Percentiles rank a stretch among this genome's conserved stretches.
Evolutionary conservation across 208 protist species (phyloP).

Genomic region (Acanthamoeba healyi): DNA sequence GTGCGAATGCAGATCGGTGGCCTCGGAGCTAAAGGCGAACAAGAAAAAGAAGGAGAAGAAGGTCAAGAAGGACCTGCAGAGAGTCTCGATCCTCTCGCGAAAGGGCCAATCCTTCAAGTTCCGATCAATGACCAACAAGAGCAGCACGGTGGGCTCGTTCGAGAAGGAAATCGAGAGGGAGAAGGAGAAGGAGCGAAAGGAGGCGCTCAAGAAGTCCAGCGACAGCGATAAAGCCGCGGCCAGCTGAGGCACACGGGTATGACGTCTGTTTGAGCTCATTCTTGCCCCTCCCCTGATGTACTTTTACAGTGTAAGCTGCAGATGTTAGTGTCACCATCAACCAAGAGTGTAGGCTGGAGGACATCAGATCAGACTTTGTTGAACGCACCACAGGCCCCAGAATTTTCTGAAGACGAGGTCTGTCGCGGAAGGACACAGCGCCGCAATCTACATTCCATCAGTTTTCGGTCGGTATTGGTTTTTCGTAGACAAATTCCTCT

Average conservation of each 20-base stretch:
- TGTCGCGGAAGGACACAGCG: too few species aligned
- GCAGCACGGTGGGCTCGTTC: slow-evolving; percentile 12
- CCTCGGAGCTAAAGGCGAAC: slow-evolving; percentile 63
- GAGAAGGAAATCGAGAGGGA: slow-evolving; percentile 66
- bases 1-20: background rate
- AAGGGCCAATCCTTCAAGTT: slow-evolving; percentile 64
- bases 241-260: background rate
- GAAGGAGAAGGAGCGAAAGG: slow-evolving; percentile 40
- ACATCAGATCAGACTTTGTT: too few species aligned
- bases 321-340: too few species aligned
- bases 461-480: background rate
- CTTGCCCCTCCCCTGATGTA: too few species aligned
- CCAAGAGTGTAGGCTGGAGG: too few species aligned
- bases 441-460: slow-evolving; percentile 27
- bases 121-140: slow-evolving; percentile 51
- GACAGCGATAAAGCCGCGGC: background rate
- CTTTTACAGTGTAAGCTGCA: too few species aligned
- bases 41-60: slow-evolving; percentile 76
- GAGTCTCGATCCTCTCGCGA: background rate
- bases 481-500: background rate
- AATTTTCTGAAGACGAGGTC: too few species aligned
- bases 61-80: slow-evolving; percentile 37
- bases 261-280: too few species aligned
- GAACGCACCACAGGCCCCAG: too few species aligned
- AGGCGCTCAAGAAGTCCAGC: slow-evolving; percentile 9